A percentile compares a stretch with the other conserved stretches of the same genome.
phyloP scores from a whole-genome alignment of 306 rosid genomes.

The Luffa aegyptiaca region DNA sequence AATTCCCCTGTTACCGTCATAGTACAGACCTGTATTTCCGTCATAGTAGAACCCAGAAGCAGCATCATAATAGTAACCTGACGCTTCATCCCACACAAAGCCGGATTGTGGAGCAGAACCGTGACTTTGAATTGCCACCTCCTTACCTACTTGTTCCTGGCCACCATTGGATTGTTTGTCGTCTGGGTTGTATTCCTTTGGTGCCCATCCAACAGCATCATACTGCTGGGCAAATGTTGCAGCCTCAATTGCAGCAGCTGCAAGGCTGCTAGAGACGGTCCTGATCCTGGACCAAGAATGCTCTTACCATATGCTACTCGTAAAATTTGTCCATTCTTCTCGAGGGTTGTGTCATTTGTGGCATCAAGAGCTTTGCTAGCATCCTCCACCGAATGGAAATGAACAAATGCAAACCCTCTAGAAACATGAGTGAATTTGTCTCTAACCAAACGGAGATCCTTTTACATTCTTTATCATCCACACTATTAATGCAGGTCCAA shows the following conservation, averaged over 20 bases:
- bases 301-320: constrained; percentile 95
- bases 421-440: no score
- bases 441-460: no score
- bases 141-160: constrained; percentile 41
- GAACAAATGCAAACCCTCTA: no score
- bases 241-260: constrained; percentile 98
- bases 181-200: constrained; percentile 87
- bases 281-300: constrained; percentile 75
- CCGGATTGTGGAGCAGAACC: constrained; percentile 79
- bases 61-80: constrained; percentile 97
- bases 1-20: constrained; percentile 73
- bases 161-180: constrained; percentile 57
- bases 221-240: constrained; percentile 96
- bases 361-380: no score
- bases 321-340: constrained; percentile 58
- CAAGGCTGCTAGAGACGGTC: constrained; percentile 79
- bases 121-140: constrained; percentile 29
- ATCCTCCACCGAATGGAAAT: no score
- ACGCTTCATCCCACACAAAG: constrained; percentile 96
- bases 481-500: no score
- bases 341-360: no score
- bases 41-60: constrained; percentile 98
- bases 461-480: no score
- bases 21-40: constrained; percentile 92
- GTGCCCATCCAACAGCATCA: constrained; percentile 97